Evolutionary conservation across 176 grass and related monocot species (phyloP).

Genomic region (Oryza australiensis): DNA sequence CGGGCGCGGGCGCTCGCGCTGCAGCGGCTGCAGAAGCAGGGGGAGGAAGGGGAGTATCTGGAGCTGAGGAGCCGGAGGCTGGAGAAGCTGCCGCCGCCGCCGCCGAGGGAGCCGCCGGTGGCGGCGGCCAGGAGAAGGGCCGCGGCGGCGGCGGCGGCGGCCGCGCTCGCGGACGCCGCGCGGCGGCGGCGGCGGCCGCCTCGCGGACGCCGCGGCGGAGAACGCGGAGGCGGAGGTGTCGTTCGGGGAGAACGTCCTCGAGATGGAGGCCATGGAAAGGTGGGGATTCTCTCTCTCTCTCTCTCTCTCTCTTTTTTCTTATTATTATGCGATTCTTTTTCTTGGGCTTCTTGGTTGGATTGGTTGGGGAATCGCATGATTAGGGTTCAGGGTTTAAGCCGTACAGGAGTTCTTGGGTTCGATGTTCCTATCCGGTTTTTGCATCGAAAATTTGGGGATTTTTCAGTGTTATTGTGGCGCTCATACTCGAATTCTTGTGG

Average conservation of each 20-base stretch:
- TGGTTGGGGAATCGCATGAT: background rate
- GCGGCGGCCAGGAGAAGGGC: background rate
- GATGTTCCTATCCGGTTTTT: background rate
- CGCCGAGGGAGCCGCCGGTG: background rate
- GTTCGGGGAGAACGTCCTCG: constrained; percentile 43
- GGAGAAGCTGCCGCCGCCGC: constrained; percentile 40
- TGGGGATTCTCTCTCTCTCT: background rate
- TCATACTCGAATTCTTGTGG: background rate
- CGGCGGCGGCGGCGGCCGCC: background rate
- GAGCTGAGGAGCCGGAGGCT: constrained; percentile 75
- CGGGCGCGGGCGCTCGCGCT: constrained; percentile 49
- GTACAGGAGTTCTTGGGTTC: background rate
- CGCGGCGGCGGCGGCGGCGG: background rate
- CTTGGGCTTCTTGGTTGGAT: background rate
- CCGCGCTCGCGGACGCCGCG: background rate
- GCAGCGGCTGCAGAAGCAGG: constrained; percentile 40
- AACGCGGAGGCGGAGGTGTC: constrained; percentile 25
- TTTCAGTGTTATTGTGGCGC: background rate
- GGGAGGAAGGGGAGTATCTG: constrained; percentile 32
- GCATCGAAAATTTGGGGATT: background rate
- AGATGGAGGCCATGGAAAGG: constrained; percentile 41
- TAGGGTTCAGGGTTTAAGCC: constrained; percentile 29
- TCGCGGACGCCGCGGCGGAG: background rate
- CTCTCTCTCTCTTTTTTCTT: background rate
- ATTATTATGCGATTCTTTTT: background rate